Percentiles rank a stretch among this genome's conserved stretches.
Evolutionary conservation across 352 stramenopile species (phyloP).

Genomic region (Elongisporangium undulatum): DNA sequence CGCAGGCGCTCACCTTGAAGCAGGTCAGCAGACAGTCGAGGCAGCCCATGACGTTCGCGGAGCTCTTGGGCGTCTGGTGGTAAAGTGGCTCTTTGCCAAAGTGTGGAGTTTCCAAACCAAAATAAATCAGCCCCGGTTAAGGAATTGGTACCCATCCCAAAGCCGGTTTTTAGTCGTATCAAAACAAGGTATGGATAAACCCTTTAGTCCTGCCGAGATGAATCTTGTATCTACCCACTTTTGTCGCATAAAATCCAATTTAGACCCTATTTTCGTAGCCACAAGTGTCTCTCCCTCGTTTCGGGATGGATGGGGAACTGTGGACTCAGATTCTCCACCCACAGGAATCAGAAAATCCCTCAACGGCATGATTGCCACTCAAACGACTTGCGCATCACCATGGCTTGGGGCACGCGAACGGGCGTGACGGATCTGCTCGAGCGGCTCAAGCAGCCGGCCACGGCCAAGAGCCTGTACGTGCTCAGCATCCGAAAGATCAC

Average conservation of each 20-base stretch:
- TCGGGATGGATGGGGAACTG: no score
- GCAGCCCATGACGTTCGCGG: conserved; percentile 41
- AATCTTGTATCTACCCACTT: background rate
- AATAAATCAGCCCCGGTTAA: background rate
- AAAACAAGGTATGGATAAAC: background rate
- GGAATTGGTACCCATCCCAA: background rate
- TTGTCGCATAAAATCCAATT: background rate
- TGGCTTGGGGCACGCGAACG: conserved; percentile 70
- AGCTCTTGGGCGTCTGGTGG: background rate
- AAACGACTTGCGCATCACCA: conserved; percentile 17
- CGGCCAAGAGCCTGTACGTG: conserved; percentile 63
- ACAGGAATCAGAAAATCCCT: background rate
- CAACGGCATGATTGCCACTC: background rate
- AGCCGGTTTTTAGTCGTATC: background rate
- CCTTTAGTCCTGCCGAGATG: background rate
- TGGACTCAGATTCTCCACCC: background rate
- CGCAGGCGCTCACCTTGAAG: conserved; percentile 23
- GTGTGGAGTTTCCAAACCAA: conserved; percentile 1
- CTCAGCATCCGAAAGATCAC: conserved; percentile 65
- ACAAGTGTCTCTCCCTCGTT: background rate
- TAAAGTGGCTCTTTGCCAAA: background rate
- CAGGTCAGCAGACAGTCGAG: conserved; percentile 60
- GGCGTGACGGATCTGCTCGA: conserved; percentile 74
- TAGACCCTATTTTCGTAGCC: background rate
- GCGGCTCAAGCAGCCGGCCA: conserved; percentile 56